These are phyloP conservation scores for Bacterosira constricta DNA, from an alignment of 108 stramenopile genomes.

Conservation along the genomic window DNA sequence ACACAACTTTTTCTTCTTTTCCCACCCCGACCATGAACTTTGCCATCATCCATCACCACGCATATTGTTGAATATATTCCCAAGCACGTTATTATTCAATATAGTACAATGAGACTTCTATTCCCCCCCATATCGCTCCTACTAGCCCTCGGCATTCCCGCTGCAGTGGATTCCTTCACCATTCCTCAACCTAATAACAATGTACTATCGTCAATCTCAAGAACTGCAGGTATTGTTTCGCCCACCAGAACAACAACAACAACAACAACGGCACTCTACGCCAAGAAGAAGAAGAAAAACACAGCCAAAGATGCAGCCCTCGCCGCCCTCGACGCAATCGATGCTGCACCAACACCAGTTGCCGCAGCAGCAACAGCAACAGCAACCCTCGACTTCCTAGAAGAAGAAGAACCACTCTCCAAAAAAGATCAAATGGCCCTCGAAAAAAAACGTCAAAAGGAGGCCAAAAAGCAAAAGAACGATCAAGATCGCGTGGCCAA, in stretches of 20 bases:
- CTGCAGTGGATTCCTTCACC: not conserved
- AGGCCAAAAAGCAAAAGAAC: constrained; percentile 42
- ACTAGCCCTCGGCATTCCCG: constrained; percentile 18
- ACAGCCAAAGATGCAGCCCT: constrained; percentile 63
- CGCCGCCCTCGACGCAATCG: constrained; percentile 63
- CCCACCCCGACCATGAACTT: too few relatives aligned
- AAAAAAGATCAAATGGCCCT: constrained; percentile 51
- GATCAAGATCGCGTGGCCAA: constrained; percentile 26
- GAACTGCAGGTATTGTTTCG: not conserved
- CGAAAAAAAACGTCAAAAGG: constrained; percentile 57
- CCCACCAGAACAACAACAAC: not conserved
- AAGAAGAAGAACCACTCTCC: constrained; percentile 40
- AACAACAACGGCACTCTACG: constrained; percentile 47
- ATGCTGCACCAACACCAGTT: not conserved
- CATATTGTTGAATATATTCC: too few relatives aligned
- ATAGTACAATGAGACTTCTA: constrained; percentile 29
- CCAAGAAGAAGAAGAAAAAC: constrained; percentile 67
- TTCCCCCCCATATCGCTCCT: constrained; percentile 21
- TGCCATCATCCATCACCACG: too few relatives aligned
- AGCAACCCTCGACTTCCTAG: not conserved
- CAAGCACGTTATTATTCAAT: too few relatives aligned
- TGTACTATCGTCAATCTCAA: too few relatives aligned
- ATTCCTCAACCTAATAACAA: not conserved
- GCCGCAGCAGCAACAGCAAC: constrained; percentile 1
- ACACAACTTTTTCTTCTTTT: too few relatives aligned